Evolutionary conservation across 2,329 filamentous ascomycete species (phyloP).

Genomic region (Talaromyces sp.): DNA sequence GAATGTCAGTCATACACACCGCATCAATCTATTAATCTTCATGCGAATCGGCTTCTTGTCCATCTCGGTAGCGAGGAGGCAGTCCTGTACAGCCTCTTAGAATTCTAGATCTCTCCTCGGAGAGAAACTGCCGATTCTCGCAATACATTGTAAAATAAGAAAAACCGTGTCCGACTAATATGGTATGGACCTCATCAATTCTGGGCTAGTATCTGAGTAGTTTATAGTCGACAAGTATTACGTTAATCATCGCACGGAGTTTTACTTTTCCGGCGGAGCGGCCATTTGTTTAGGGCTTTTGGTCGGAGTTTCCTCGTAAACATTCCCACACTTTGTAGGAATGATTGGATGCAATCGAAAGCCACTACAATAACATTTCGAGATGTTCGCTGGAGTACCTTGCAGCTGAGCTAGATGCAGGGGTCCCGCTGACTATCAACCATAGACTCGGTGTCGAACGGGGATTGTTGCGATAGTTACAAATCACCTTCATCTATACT

Average conservation of each 20-base stretch:
- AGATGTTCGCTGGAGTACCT: not conserved
- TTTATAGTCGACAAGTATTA: not conserved
- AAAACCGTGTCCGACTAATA: not conserved
- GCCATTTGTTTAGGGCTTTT: slow-evolving; percentile 10
- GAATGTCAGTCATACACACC: not conserved
- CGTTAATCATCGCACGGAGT: not conserved
- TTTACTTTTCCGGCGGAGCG: not conserved
- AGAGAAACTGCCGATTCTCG: slow-evolving; percentile 1
- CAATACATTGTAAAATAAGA: not conserved
- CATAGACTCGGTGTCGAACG: slow-evolving; percentile 1
- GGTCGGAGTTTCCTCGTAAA: slow-evolving; percentile 7
- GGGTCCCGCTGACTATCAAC: not conserved
- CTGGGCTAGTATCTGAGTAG: not conserved
- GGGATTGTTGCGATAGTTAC: not conserved
- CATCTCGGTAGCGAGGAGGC: not conserved
- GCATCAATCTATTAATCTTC: not conserved
- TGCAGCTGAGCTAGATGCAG: not conserved
- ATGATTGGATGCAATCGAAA: not conserved
- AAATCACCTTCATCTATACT: not conserved
- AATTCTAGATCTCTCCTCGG: not conserved
- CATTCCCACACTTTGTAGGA: not conserved
- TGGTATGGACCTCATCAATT: not conserved
- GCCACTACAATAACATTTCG: not conserved
- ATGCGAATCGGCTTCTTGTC: not conserved
- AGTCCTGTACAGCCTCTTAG: not conserved